Base-by-base conservation (phyloP, 371 early-diverging fungal genomes). In the Smittium culicis region DNA sequence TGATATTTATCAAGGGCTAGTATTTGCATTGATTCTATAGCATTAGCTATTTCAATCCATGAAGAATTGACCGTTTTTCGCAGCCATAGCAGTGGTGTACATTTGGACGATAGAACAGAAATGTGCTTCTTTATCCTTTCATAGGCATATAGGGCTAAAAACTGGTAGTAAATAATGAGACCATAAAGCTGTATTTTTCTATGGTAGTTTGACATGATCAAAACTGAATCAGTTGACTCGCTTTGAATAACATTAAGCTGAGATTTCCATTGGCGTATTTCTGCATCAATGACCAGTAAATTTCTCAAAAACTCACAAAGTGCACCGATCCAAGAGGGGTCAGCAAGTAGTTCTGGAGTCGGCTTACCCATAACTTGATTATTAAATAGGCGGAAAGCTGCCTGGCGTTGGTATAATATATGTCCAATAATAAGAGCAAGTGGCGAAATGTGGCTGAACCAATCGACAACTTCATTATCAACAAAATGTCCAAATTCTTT, bases 371-470 rank as follows among this genome's bases (percentile, higher is more conserved):
- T 77, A 35, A 71, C 56, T 0, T 73, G 71, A 35, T 70, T 69
- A 32, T 73, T 67, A 54, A 77, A 77, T 58, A 77, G 67, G 63
- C 72, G 70, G 62, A 71, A 75, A 25, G 77, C 76, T 17, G 71
- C 69, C 0, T 77, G 77, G 54, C 73, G 72, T 58, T 77, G 77
- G 69, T 77, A 70, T 5, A 67, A 68, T 54, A 77, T 58, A 31
- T 77, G 77, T 54, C 77, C 77, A 69, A 76, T 76, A 68, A 77
- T 65, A 31, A 77, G 62, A 64, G 77, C 73, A 31, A 77, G 67
- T 58, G 77, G 77, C 35, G 76, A 72, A 20, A 73, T 71, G 0
- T 72, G 72, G 55, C 73, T 73, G 67, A 73, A 76, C 77, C 77
- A 77, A 60, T 73, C 66, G 2, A 77, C 70, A 25, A 77, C 76